Conservation (phyloP, 129 eudicot genomes). For the Flaveria sonorensis region DNA sequence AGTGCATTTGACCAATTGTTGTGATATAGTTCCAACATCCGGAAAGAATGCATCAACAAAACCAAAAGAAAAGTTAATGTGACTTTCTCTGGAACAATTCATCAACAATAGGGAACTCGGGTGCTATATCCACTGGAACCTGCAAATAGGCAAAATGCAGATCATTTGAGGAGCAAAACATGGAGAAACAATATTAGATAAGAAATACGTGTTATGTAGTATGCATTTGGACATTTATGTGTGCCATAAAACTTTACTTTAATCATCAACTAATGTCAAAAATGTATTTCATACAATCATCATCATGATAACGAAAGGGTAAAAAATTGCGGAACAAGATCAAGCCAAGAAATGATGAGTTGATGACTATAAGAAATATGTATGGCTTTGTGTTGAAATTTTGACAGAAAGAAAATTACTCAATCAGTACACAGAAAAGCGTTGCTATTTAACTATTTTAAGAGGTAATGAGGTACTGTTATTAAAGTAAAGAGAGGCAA, state of each 20-base stretch:
- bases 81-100: slow-evolving; percentile 37
- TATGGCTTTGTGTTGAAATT: not conserved
- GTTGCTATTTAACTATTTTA: not conserved
- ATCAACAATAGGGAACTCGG: slow-evolving; percentile 66
- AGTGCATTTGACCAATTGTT: no score
- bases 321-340: not conserved
- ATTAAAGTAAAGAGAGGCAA: no score
- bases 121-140: slow-evolving; percentile 95
- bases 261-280: not conserved
- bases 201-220: no score
- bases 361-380: not conserved
- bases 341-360: not conserved
- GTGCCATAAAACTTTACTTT: no score
- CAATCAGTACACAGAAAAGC: not conserved
- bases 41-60: no score
- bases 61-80: not conserved
- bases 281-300: slow-evolving; percentile 1
- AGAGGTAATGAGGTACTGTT: no score
- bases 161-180: slow-evolving; percentile 3
- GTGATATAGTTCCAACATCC: no score
- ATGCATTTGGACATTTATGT: no score
- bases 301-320: not conserved
- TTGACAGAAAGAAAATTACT: not conserved
- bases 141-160: slow-evolving; percentile 32
- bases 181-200: no score